These are phyloP conservation scores for Ceratocystis variospora DNA, from an alignment of 2,329 filamentous ascomycete species.

Conservation along the genomic window DNA sequence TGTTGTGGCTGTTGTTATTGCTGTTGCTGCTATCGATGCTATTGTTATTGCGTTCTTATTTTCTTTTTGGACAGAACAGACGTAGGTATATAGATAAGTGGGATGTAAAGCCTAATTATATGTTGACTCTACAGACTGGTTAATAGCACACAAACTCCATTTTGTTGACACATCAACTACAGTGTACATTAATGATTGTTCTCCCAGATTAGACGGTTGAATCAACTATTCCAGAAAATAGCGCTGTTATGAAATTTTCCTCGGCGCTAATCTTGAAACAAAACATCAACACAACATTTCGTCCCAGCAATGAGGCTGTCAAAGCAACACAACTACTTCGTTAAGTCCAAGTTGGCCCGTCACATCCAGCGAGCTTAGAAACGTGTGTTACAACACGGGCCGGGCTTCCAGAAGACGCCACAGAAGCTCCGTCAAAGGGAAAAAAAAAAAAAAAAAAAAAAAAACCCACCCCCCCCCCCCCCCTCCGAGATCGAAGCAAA, in stretches of 20 bases:
- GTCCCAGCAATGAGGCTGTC: background rate
- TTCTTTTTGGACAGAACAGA: background rate
- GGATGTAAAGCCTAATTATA: background rate
- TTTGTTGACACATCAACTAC: too few relatives aligned
- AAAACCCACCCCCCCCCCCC: background rate
- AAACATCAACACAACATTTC: too few relatives aligned
- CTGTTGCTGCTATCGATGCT: too few relatives aligned
- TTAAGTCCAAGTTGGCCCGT: background rate
- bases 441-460: background rate
- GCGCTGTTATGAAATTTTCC: too few relatives aligned
- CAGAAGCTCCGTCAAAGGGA: background rate
- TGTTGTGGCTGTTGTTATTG: too few relatives aligned
- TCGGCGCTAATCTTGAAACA: too few relatives aligned
- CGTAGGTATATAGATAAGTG: background rate
- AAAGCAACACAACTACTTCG: background rate
- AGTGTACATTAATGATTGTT: too few relatives aligned
- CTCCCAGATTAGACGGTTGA: background rate
- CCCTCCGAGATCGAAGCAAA: too few relatives aligned
- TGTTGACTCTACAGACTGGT: background rate
- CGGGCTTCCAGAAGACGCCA: conserved; percentile 5
- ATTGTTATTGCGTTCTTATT: too few relatives aligned
- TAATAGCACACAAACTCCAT: background rate
- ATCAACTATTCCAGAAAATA: too few relatives aligned
- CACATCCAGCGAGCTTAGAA: background rate
- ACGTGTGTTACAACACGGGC: background rate